Percentiles rank a stretch among this genome's conserved stretches.
These are phyloP conservation scores for Lactarius sp. DNA, from an alignment of 768 basidiomycete species.

Conservation along the genomic window DNA sequence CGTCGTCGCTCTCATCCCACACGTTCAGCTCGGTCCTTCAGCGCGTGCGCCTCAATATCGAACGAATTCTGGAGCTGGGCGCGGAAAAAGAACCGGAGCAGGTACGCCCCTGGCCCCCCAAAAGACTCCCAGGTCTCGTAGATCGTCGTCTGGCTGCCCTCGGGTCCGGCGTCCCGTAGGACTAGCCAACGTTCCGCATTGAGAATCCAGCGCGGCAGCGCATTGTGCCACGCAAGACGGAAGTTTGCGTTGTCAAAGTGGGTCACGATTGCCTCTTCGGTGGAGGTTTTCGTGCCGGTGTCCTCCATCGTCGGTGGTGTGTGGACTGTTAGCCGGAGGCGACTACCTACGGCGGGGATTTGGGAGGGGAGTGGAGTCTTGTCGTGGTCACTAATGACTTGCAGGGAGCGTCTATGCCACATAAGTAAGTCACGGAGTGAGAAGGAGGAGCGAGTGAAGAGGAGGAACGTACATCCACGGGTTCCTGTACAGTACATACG, in stretches of 20 bases:
- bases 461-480: not conserved
- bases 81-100: slow-evolving; percentile 4
- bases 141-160: too few species aligned
- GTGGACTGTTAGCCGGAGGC: not conserved
- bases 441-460: too few species aligned
- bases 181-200: slow-evolving; percentile 15
- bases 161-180: not conserved
- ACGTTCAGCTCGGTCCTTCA: slow-evolving; percentile 10
- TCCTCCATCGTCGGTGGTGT: not conserved
- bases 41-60: slow-evolving; percentile 1
- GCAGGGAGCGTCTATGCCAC: not conserved
- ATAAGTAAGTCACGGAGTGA: not conserved
- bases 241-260: not conserved
- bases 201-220: slow-evolving; percentile 9
- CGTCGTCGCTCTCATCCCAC: not conserved
- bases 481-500: not conserved
- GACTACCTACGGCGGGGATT: not conserved
- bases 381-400: slow-evolving; percentile 1
- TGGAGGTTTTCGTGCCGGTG: not conserved
- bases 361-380: slow-evolving; percentile 1
- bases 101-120: slow-evolving; percentile 3
- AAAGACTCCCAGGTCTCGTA: slow-evolving; percentile 14
- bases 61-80: not conserved
- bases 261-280: slow-evolving; percentile 9
- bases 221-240: slow-evolving; percentile 11